These are phyloP conservation scores for Geranomyces michiganensis DNA, from an alignment of 192 early-diverging fungal species.

Conservation along the genomic window DNA sequence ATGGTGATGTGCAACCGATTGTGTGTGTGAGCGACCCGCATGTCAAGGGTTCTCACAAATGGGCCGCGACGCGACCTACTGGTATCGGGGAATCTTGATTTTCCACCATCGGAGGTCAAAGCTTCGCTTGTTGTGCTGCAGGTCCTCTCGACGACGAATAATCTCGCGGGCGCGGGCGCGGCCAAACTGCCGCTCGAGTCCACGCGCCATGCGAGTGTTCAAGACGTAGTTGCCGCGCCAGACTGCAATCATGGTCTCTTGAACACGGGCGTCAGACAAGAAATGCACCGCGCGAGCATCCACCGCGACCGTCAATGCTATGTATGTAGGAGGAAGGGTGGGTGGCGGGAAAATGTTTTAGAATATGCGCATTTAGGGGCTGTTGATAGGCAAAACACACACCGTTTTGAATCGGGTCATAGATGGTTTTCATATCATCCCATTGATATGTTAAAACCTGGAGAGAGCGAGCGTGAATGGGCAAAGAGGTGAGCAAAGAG, in stretches of 20 bases:
- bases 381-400: not conserved
- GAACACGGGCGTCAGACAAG: slow-evolving; percentile 25
- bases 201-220: not conserved
- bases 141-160: not conserved
- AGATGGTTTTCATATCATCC: slow-evolving; percentile 9
- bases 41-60: too few species aligned
- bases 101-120: slow-evolving; percentile 17
- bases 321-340: not conserved
- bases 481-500: too few species aligned
- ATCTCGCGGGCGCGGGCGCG: slow-evolving; percentile 9
- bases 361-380: too few species aligned
- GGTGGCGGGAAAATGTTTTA: not conserved
- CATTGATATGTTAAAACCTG: slow-evolving; percentile 25
- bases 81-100: slow-evolving; percentile 31
- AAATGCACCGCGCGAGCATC: slow-evolving; percentile 22
- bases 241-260: slow-evolving; percentile 25
- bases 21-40: too few species aligned
- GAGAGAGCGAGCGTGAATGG: not conserved
- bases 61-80: too few species aligned
- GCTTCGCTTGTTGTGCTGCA: not conserved
- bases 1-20: too few species aligned
- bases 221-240: slow-evolving; percentile 27
- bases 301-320: slow-evolving; percentile 20
- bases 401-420: slow-evolving; percentile 24
- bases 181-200: slow-evolving; percentile 13